Base-by-base conservation (phyloP, 2,329 filamentous ascomycete genomes). In the Cytospora piceae region DNA sequence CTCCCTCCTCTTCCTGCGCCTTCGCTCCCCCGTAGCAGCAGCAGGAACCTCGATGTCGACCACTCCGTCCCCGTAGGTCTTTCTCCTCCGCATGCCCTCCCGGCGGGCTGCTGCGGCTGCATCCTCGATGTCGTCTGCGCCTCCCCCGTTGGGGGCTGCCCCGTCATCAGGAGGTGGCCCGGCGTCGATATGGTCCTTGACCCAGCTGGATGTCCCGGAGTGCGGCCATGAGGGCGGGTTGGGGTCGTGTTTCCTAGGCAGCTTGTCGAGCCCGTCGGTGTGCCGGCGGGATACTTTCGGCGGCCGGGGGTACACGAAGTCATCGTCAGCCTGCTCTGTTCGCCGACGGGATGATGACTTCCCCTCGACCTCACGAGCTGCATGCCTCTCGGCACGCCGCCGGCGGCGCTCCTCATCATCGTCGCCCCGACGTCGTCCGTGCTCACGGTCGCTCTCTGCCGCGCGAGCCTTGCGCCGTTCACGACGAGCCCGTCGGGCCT, bases 181-280 rank as follows among this genome's bases (percentile, higher is more conserved):
- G 3, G 85, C 86, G 70, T 88, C 87, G 2, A 83, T 85, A 70
- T 87, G 83, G 15, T 89, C 86, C 74, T 88, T 88, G 5, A 89
- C 86, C 87, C 87, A 89, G 0, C 85, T 88, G 11, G 84, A 86
- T 0, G 86, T 89, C 31, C 87, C 86, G 8, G 84, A 87, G 72
- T 88, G 84, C 22, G 87, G 86, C 87, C 87, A 89, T 12, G 78
- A 49, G 11, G 56, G 51, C 1, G 63, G 37, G 9, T 34, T 61
- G 2, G 78, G 11, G 80, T 68, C 59, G 72, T 76, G 29, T 24
- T 55, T 67, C 56, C 39, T 77, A 8, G 29, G 32, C 3, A 24
- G 1, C 31, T 53, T 65, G 24, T 62, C 63, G 9, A 58, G 7
- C 14, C 63, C 71, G 51, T 76, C 73, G 29, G 73, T 64, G 42